phyloP scores from a whole-genome alignment of 257 asterid genomes.

The Solanum sejunctum region DNA sequence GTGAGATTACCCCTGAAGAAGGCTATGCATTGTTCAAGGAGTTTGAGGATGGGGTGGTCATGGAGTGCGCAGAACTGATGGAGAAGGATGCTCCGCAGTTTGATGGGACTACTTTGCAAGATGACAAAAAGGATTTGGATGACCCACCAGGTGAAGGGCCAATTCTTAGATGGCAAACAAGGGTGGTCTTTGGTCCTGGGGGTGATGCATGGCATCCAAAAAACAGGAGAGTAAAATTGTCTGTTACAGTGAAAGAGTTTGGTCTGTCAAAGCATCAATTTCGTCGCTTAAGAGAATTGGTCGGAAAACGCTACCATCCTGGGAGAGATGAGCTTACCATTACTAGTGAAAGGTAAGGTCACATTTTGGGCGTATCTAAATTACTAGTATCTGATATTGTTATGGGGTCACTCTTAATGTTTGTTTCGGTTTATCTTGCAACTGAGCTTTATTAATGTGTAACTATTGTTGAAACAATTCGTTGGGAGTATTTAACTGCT shows the following conservation, averaged over 20 bases:
- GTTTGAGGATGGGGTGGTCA: constrained; percentile 77
- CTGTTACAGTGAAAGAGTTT: constrained; percentile 76
- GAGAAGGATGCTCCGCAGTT: constrained; percentile 41
- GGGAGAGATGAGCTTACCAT: constrained; percentile 92
- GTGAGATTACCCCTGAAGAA: constrained; percentile 72
- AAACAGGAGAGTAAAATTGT: constrained; percentile 66
- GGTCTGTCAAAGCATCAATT: constrained; percentile 73
- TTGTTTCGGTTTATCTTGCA: neutral
- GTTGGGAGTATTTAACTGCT: neutral
- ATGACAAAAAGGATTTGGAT: constrained; percentile 30
- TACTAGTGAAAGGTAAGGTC: constrained; percentile 72
- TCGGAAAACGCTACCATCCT: constrained; percentile 68
- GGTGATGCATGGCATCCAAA: constrained; percentile 97
- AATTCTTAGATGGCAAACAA: constrained; percentile 77
- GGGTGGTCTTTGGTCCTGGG: constrained; percentile 77
- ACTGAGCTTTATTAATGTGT: neutral
- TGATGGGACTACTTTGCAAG: constrained; percentile 23
- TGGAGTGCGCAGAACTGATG: constrained; percentile 53
- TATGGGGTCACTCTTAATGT: neutral
- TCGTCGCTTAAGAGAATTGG: constrained; percentile 69
- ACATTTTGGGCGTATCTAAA: neutral
- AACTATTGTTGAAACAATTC: neutral
- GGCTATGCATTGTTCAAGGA: constrained; percentile 72
- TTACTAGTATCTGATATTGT: neutral
- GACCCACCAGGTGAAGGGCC: constrained; percentile 92